A percentile compares a stretch with the other conserved stretches of the same genome.
Conservation (phyloP, 306 rosid genomes). For the Quercus agrifolia region DNA sequence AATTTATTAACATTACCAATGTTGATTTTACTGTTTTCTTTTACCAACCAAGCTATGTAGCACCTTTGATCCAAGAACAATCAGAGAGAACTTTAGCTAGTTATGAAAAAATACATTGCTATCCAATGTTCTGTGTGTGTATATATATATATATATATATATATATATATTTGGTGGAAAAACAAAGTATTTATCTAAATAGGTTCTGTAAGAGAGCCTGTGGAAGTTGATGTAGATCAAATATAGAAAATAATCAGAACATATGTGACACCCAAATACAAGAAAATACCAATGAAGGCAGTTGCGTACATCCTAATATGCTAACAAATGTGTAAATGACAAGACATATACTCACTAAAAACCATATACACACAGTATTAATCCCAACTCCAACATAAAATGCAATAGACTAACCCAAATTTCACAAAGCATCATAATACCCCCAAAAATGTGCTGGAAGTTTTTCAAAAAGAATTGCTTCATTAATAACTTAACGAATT, state of each 20-base stretch:
- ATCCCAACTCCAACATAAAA: too few relatives aligned
- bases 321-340: neutral
- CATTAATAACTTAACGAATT: too few relatives aligned
- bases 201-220: neutral
- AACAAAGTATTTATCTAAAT: neutral
- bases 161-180: neutral
- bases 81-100: neutral
- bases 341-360: neutral
- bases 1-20: neutral
- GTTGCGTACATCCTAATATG: neutral
- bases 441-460: too few relatives aligned
- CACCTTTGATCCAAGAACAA: neutral
- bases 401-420: too few relatives aligned
- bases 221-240: constrained; percentile 13
- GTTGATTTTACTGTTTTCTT: neutral
- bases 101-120: neutral
- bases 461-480: too few relatives aligned
- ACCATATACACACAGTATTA: neutral
- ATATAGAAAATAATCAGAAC: neutral
- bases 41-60: neutral
- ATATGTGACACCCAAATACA: neutral
- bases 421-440: too few relatives aligned
- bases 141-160: too few relatives aligned
- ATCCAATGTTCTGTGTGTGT: neutral
- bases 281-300: neutral